Evolutionary conservation across 176 grass and related monocot species (phyloP), one percentile per base, ranked within the genome.

Genomic region (Phoenix dactylifera): DNA sequence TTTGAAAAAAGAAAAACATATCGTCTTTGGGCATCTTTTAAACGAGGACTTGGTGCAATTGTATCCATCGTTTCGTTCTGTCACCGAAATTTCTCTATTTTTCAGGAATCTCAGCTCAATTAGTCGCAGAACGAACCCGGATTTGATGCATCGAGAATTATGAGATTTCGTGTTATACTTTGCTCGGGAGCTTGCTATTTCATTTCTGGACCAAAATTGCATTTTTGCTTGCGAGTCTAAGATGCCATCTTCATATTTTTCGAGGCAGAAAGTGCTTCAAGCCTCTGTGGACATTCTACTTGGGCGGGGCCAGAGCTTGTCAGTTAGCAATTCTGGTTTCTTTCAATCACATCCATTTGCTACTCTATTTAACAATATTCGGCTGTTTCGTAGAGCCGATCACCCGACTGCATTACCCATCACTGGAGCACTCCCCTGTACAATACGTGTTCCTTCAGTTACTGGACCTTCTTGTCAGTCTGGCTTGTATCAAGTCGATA

Each of bases 251-350:
- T 50, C 22, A 15, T 59, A 60, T 16, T 25, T 52, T 16, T 24
- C 24, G 56, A 71, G 26, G 7, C 32, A 58, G 54, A 69, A 49
- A 53, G 64, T 49, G 16, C 51, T 66, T 5, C 64, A 53, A 24
- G 39, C 28, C 18, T 55, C 52, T 18, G 54, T 52, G 22, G 68
- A 71, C 7, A 23, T 71, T 48, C 56, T 71, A 10, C 68, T 58
- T n/a, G 56, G 48, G 15, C 48, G 68, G 12, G 68, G 57, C 22
- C 68, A 16, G 24, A 71, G 68, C 57, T 71, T 71, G 56, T 52
- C 59, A 20, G 60, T 60, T 24, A 55, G 68, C 5, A 71, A 60
- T 55, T 60, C 57, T 56, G 25, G 68, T 6, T 60, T 71, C 32
- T 39, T 26, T 56, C 44, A 29, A 32, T 71, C 68, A 9, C 30